phyloP scores from a whole-genome alignment of 768 basidiomycete genomes.

The Leccinum broughii region DNA sequence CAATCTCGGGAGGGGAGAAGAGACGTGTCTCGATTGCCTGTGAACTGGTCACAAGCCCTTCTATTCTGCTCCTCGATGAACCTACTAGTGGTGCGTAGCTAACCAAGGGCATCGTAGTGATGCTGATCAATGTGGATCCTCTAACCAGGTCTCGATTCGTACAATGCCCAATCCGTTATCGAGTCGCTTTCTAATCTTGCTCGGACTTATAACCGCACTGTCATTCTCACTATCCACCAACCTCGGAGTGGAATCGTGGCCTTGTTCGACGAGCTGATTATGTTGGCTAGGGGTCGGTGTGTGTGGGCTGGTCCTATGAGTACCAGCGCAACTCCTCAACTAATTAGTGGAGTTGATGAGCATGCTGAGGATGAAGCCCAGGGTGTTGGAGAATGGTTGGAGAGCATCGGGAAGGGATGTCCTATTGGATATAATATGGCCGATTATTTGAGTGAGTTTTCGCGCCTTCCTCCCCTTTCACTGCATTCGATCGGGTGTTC shows the following conservation, averaged over 20 bases:
- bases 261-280: constrained; percentile 87
- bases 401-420: constrained; percentile 75
- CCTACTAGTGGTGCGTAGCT: constrained; percentile 81
- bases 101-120: neutral
- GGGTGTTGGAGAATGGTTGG: constrained; percentile 61
- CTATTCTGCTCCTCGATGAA: constrained; percentile 94
- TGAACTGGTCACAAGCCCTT: constrained; percentile 95
- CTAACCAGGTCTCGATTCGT: constrained; percentile 80
- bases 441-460: constrained; percentile 83
- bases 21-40: constrained; percentile 96
- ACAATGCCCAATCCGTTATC: constrained; percentile 93
- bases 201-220: constrained; percentile 87
- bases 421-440: constrained; percentile 97
- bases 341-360: constrained; percentile 9
- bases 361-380: constrained; percentile 20
- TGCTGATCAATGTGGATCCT: neutral
- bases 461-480: neutral
- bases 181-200: constrained; percentile 86
- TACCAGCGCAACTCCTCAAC: constrained; percentile 8
- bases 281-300: constrained; percentile 79
- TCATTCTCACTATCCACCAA: constrained; percentile 98
- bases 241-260: constrained; percentile 97
- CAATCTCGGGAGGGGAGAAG: constrained; percentile 98
- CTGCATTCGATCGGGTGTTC: neutral
- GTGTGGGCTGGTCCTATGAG: constrained; percentile 34